Evolutionary conservation across 192 early-diverging fungal species (phyloP).

Genomic region (Diversispora eburnea): DNA sequence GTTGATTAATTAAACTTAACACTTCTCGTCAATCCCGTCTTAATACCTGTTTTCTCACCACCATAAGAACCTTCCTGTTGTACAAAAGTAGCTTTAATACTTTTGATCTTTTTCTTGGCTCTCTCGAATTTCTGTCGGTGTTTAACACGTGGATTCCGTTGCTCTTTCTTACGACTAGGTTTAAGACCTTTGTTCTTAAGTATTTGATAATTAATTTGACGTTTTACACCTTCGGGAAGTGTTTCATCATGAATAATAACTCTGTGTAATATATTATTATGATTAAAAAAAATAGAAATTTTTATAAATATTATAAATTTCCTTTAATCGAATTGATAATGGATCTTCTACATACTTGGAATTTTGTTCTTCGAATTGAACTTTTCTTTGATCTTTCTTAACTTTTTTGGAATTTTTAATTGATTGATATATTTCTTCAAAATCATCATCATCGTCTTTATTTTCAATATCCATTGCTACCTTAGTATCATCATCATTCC

Average conservation of each 20-base stretch:
- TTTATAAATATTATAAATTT: not conserved
- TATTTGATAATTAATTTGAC: constrained; percentile 82
- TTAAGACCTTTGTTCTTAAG: constrained; percentile 95
- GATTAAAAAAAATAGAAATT: not conserved
- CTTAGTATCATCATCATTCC: constrained; percentile 55
- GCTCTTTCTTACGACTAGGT: constrained; percentile 85
- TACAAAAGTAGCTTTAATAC: constrained; percentile 69
- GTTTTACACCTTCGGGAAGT: constrained; percentile 61
- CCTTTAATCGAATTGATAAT: too few relatives aligned
- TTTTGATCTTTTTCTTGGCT: constrained; percentile 86
- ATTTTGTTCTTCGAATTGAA: constrained; percentile 28
- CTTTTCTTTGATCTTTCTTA: constrained; percentile 49
- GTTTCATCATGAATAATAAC: not conserved
- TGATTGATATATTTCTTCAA: constrained; percentile 51
- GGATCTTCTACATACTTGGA: too few relatives aligned
- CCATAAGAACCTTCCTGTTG: constrained; percentile 72
- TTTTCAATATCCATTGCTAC: constrained; percentile 40
- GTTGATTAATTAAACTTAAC: constrained; percentile 53
- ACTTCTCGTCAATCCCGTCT: constrained; percentile 75
- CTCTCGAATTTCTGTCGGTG: constrained; percentile 83
- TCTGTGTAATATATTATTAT: not conserved
- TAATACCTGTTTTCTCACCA: constrained; percentile 95
- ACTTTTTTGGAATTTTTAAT: constrained; percentile 45
- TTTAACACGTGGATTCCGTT: constrained; percentile 94
- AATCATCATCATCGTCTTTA: constrained; percentile 44